phyloP scores from a whole-genome alignment of 2,329 filamentous ascomycete species.

The Cladosporium oxysporum region DNA sequence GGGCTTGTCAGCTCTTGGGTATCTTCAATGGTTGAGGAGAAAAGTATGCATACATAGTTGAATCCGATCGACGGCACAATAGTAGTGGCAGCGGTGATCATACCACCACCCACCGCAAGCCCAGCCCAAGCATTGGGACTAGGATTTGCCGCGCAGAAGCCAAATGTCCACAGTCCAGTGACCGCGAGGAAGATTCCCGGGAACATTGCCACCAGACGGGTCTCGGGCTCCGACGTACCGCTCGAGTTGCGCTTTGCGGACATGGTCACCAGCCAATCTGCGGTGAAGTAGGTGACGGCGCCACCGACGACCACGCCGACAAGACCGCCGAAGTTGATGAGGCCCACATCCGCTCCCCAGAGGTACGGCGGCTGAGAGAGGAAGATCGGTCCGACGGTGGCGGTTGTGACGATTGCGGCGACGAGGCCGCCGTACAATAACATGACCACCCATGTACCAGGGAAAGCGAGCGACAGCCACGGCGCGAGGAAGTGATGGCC shows the following conservation, averaged over 20 bases:
- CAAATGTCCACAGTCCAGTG: slow-evolving; percentile 42
- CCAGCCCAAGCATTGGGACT: slow-evolving; percentile 42
- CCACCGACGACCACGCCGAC: slow-evolving; percentile 41
- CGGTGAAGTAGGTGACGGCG: slow-evolving; percentile 40
- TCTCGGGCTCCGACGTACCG: slow-evolving; percentile 44
- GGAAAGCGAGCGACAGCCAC: slow-evolving; percentile 41
- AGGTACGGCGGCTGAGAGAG: slow-evolving; percentile 44
- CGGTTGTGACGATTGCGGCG: slow-evolving; percentile 43
- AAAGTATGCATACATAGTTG: slow-evolving; percentile 39
- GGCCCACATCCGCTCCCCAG: slow-evolving; percentile 43
- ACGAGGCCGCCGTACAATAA: slow-evolving; percentile 47
- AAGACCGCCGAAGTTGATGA: slow-evolving; percentile 43
- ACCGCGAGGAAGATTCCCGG: slow-evolving; percentile 42
- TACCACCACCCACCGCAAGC: slow-evolving; percentile 42
- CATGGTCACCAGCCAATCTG: slow-evolving; percentile 42
- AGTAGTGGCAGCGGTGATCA: slow-evolving; percentile 46
- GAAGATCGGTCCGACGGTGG: slow-evolving; percentile 41
- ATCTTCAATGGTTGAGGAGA: not conserved
- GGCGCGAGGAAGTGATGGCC: slow-evolving; percentile 40
- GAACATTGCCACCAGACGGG: slow-evolving; percentile 42
- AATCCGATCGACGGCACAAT: slow-evolving; percentile 46
- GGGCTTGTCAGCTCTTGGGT: not conserved
- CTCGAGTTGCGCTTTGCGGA: slow-evolving; percentile 39
- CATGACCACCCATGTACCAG: slow-evolving; percentile 46
- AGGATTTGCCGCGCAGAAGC: slow-evolving; percentile 43